Percentiles rank a stretch among this genome's conserved stretches.
Evolutionary conservation across 1,284 basidiomycete genomes (phyloP).

Genomic region (Microbotryum silenes-acaulis): DNA sequence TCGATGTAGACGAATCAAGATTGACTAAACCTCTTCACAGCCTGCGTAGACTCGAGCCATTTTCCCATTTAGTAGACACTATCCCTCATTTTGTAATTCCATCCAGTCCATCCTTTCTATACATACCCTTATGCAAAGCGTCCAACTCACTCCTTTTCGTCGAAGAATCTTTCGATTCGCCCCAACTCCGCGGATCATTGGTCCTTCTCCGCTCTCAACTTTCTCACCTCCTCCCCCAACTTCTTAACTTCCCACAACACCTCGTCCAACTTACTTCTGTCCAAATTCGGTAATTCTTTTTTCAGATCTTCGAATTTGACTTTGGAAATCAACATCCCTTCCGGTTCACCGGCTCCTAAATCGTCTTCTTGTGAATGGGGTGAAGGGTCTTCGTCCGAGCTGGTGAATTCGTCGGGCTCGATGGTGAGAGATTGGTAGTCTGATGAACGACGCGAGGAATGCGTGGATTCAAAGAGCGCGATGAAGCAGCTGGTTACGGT

Average conservation of each 20-base stretch:
- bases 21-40: no score
- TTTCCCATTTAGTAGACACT: no score
- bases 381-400: constrained; percentile 21
- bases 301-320: constrained; percentile 67
- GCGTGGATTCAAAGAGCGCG: constrained; percentile 57
- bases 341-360: constrained; percentile 58
- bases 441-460: neutral
- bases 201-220: no score
- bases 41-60: no score
- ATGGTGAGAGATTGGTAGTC: constrained; percentile 13
- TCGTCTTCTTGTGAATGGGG: constrained; percentile 51
- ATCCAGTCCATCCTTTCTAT: no score
- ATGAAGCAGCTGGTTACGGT: constrained; percentile 46
- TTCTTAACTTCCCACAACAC: constrained; percentile 13
- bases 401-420: constrained; percentile 30
- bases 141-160: no score
- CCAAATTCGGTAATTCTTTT: constrained; percentile 62
- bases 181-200: no score
- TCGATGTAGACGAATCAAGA: no score
- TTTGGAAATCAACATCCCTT: constrained; percentile 57
- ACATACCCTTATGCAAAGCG: no score
- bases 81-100: no score
- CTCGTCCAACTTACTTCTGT: constrained; percentile 13
- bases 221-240: no score
- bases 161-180: no score